Base-by-base conservation (phyloP, 805 yeast species). In the Saccharomyces jurei region DNA sequence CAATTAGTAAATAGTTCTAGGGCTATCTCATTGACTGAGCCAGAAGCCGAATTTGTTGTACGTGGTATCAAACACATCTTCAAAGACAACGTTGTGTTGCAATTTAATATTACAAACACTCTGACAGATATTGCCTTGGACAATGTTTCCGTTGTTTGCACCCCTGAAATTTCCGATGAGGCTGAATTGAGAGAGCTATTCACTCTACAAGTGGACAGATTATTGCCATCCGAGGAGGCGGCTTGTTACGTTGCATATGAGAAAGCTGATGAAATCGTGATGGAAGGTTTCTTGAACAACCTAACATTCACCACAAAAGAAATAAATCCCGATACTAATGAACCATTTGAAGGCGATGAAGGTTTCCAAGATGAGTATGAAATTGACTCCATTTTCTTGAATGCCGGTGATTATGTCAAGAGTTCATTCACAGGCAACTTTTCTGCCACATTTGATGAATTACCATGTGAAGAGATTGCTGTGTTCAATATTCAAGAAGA, bases 321-420 rank as follows among this genome's bases (percentile, higher is more conserved):
- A 68, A 76, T 87, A 60, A 86, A 89, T 61, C 84, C 89, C 50
- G 77, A 80, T 9, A 84, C 90, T 14, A 83, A 84, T 22, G 81
- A 79, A 58, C 79, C 86, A 51, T 80, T 79, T 56, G 85, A 80
- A 49, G 82, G 79, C 50, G 88, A 83, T 49, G 95, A 86, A 60
- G 97, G 97, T 17, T 88, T 85, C 78, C 87, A 86, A 60, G 98
- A 94, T 71, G 96, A 91, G 71, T 94, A 92, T 72, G 94, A 86
- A 68, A 81, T 94, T 60, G 97, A 89, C 71, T 86, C 85, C 55
- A 76, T 90, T 64, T 82, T 81, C 55, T 68, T 92, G 54, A 67
- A 56, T 56, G 71, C 94, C 9, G 96, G 96, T 41, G 97, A 90
- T 69, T 92, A 83, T 71, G 77, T 89, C 55, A 72, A 75, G 53